phyloP scores from a whole-genome alignment of 1,139 yeast species.

The Petasospora fabianii region DNA sequence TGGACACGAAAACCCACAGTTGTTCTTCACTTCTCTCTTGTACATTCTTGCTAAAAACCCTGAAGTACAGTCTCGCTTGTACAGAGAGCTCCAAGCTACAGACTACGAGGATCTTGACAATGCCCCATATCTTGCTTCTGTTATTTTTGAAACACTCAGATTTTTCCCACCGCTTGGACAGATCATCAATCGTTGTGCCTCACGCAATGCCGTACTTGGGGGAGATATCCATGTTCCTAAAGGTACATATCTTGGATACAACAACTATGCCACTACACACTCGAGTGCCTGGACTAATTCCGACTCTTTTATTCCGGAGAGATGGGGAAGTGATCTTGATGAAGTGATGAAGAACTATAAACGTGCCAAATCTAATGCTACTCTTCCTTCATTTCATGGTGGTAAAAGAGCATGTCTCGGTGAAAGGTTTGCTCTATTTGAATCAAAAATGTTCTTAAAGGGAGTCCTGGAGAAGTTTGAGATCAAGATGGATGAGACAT shows the following conservation, averaged over 20 bases:
- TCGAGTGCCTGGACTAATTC: conserved; percentile 48
- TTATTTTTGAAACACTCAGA: conserved; percentile 51
- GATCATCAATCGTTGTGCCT: conserved; percentile 49
- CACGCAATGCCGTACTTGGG: conserved; percentile 39
- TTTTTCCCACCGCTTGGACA: conserved; percentile 58
- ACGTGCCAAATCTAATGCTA: conserved; percentile 41
- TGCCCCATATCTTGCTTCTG: conserved; percentile 31
- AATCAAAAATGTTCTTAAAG: conserved; percentile 39
- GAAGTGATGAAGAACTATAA: conserved; percentile 40
- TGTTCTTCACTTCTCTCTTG: conserved; percentile 46
- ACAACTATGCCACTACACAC: conserved; percentile 54
- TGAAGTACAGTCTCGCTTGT: conserved; percentile 35
- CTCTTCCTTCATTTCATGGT: conserved; percentile 57
- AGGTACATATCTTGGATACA: conserved; percentile 54
- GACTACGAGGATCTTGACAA: conserved; percentile 17
- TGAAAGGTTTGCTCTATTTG: conserved; percentile 52
- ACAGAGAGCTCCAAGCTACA: conserved; percentile 29
- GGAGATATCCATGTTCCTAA: conserved; percentile 45
- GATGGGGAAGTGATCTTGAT: conserved; percentile 50
- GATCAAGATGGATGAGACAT: conserved; percentile 38
- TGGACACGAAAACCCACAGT: conserved; percentile 63
- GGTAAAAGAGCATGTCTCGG: conserved; percentile 61
- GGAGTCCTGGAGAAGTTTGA: conserved; percentile 36
- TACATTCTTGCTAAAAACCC: conserved; percentile 44
- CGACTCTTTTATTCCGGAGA: conserved; percentile 44